A percentile compares a stretch with the other conserved stretches of the same genome.
Conservation (phyloP, 129 eudicot species). For the Artemisia tridentata region DNA sequence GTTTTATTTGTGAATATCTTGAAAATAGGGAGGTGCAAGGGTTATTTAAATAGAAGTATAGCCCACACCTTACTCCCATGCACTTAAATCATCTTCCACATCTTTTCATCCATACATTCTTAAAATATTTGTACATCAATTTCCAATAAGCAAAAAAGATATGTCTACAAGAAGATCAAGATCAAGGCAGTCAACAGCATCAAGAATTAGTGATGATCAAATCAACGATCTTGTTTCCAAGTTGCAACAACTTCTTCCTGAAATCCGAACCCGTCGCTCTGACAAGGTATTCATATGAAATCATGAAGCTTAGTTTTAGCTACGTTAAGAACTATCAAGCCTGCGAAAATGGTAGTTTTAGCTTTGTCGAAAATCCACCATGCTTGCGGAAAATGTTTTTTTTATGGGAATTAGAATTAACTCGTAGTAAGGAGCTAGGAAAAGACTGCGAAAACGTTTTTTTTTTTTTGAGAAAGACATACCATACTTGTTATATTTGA, state of each 20-base stretch:
- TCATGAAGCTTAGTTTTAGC: not conserved
- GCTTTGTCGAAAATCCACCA: no score
- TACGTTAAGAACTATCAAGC: no score
- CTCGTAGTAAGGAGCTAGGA: no score
- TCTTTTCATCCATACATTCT: not conserved
- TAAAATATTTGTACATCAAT: not conserved
- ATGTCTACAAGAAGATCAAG: conserved; percentile 88
- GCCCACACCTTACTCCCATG: conserved; percentile 32
- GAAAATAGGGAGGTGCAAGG: conserved; percentile 17
- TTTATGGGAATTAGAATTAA: no score
- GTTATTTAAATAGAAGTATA: conserved; percentile 37
- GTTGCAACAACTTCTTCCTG: conserved; percentile 86
- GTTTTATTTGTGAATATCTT: conserved; percentile 13
- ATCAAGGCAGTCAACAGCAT: conserved; percentile 58
- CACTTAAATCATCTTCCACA: conserved; percentile 24
- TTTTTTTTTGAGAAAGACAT: no score
- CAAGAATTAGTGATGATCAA: conserved; percentile 69
- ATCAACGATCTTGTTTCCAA: conserved; percentile 81
- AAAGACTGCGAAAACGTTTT: no score
- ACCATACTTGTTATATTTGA: no score
- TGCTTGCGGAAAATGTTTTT: no score
- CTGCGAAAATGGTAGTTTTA: no score
- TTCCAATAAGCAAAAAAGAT: not conserved
- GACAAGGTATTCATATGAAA: conserved; percentile 53
- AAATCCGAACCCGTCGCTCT: conserved; percentile 52